Evolutionary conservation across 768 basidiomycete genomes (phyloP).

Genomic region (Xerocomellus chrysenteron): DNA sequence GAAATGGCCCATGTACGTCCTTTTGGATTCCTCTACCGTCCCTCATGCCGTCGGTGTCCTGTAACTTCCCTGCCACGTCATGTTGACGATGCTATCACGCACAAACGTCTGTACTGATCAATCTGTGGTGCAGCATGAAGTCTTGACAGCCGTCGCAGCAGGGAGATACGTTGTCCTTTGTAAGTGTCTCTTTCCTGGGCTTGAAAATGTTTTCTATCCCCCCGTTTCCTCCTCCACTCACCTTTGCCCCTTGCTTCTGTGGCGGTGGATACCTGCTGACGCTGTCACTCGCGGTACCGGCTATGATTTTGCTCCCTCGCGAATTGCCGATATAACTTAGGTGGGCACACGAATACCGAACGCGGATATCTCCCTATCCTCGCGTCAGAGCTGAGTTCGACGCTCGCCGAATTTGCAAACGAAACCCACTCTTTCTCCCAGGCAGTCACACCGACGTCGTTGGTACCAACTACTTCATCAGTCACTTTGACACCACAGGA

Average conservation of each 20-base stretch:
- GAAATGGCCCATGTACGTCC: slow-evolving; percentile 83
- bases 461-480: slow-evolving; percentile 19
- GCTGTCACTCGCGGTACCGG: slow-evolving; percentile 16
- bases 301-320: slow-evolving; percentile 7
- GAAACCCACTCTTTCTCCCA: slow-evolving; percentile 4
- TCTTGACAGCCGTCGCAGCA: slow-evolving; percentile 73
- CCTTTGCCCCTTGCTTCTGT: slow-evolving; percentile 8
- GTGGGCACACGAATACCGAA: slow-evolving; percentile 94
- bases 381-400: slow-evolving; percentile 63
- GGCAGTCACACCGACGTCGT: slow-evolving; percentile 22
- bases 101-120: slow-evolving; percentile 2
- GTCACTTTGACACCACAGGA: slow-evolving; percentile 33
- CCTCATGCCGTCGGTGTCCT: slow-evolving; percentile 5
- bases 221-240: not conserved
- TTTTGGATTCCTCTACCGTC: slow-evolving; percentile 12
- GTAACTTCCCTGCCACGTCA: slow-evolving; percentile 12
- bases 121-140: slow-evolving; percentile 64
- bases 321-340: slow-evolving; percentile 38
- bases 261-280: slow-evolving; percentile 12
- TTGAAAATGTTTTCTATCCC: not conserved
- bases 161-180: slow-evolving; percentile 85
- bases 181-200: slow-evolving; percentile 36
- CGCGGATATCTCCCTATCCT: slow-evolving; percentile 85
- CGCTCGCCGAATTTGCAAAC: slow-evolving; percentile 33
- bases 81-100: not conserved